These are phyloP conservation scores for Metschnikowia kofuensis DNA, from an alignment of 805 yeast species.

Conservation along the genomic window DNA sequence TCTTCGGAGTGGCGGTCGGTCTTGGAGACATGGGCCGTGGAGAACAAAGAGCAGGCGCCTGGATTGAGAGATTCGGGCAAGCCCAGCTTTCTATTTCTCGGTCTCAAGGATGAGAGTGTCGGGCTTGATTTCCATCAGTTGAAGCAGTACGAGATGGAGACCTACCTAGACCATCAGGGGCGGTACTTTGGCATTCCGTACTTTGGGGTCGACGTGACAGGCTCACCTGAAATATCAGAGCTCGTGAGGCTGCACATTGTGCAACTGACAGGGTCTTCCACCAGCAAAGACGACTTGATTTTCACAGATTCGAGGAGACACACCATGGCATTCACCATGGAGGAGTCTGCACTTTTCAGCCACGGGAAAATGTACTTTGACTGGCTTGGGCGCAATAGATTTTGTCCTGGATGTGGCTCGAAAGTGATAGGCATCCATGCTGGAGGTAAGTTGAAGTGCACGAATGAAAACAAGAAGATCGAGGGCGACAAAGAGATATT, in stretches of 20 bases:
- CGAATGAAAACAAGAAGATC: slow-evolving; percentile 13
- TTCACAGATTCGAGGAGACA: slow-evolving; percentile 38
- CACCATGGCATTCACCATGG: slow-evolving; percentile 29
- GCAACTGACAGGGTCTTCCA: not conserved
- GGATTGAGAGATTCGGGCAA: slow-evolving; percentile 38
- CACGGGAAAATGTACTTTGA: slow-evolving; percentile 83
- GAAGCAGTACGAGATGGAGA: slow-evolving; percentile 28
- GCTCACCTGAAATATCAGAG: slow-evolving; percentile 39
- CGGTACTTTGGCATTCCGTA: slow-evolving; percentile 60
- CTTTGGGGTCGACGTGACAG: slow-evolving; percentile 58
- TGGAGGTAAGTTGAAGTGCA: slow-evolving; percentile 45
- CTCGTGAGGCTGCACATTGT: slow-evolving; percentile 29
- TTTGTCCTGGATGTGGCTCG: slow-evolving; percentile 86
- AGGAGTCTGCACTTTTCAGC: slow-evolving; percentile 66
- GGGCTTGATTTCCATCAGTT: slow-evolving; percentile 33
- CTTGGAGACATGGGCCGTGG: slow-evolving; percentile 26
- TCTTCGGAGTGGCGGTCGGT: slow-evolving; percentile 13
- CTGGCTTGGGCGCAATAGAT: slow-evolving; percentile 72
- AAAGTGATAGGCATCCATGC: slow-evolving; percentile 59
- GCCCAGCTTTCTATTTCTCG: slow-evolving; percentile 39
- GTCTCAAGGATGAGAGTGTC: slow-evolving; percentile 45
- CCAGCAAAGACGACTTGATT: slow-evolving; percentile 13
- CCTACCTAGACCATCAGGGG: slow-evolving; percentile 42
- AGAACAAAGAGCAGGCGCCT: slow-evolving; percentile 33
- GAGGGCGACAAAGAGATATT: slow-evolving; percentile 12